These are phyloP conservation scores for Aspergillus puulaauensis DNA, from an alignment of 2,329 filamentous ascomycete genomes.

Conservation along the genomic window DNA sequence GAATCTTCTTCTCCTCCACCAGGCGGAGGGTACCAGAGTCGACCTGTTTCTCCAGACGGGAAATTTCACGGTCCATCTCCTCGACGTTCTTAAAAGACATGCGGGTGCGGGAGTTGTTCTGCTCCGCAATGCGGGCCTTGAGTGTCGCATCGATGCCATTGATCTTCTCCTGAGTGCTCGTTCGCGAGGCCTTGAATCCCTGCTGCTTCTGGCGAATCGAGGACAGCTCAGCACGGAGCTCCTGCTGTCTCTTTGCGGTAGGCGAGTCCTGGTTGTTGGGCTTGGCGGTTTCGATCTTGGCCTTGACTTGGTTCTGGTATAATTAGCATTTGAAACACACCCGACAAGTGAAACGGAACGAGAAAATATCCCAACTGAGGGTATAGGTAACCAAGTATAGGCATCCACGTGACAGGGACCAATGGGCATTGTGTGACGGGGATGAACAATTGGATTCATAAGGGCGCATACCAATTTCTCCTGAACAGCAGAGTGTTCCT, in stretches of 20 bases:
- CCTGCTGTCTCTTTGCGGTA: constrained; percentile 76
- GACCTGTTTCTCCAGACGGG: constrained; percentile 77
- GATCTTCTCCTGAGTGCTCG: constrained; percentile 80
- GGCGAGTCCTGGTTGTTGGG: constrained; percentile 82
- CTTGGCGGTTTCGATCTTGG: constrained; percentile 80
- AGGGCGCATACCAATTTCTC: constrained; percentile 58
- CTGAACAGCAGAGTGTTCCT: constrained; percentile 77
- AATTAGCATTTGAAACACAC: constrained; percentile 8
- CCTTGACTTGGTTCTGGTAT: constrained; percentile 80
- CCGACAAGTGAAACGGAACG: background rate
- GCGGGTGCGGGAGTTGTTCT: constrained; percentile 80
- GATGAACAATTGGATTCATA: background rate
- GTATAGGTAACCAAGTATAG: background rate
- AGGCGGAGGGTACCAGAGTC: constrained; percentile 89
- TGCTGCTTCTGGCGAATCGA: constrained; percentile 85
- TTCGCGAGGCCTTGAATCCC: constrained; percentile 78
- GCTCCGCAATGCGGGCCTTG: constrained; percentile 79
- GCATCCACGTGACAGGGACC: background rate
- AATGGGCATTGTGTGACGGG: constrained; percentile 1
- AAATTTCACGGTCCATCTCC: constrained; percentile 82
- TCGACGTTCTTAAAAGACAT: constrained; percentile 83
- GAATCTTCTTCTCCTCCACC: constrained; percentile 94
- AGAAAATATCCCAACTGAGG: background rate
- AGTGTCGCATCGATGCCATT: constrained; percentile 88
- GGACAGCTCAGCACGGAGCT: constrained; percentile 78